Base-by-base conservation (phyloP, 345 rosid species). In the Camelina hispida region DNA sequence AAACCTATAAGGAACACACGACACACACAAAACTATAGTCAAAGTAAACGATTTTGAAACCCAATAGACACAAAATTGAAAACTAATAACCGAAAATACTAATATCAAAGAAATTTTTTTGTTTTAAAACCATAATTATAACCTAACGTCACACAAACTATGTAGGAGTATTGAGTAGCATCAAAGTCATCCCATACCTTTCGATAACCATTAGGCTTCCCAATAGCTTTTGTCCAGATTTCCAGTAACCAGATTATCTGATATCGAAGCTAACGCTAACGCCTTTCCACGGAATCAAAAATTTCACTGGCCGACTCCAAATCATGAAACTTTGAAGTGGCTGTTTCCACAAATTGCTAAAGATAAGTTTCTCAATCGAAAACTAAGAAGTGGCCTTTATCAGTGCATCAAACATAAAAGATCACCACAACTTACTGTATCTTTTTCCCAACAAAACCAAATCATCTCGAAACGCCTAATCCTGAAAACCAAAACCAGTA, bases 191-290 rank as follows among this genome's bases (percentile, higher is more conserved):
- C 42, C 14, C 51, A 22, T 76, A 92, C 99, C 97, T 94, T 92
- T 40, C 90, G 86, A 71, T 88, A 94, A 75, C 97, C 98, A 84
- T 90, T 94, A 20, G 98, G 97, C 83, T 71, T 88, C 66, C 96
- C 93, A 79, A 56, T 71, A 73, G 91, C 88, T 28, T 28, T 84
- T 87, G 97, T 88, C 57, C 77, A 72, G 64, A 94, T 82, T 74
- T 91, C 97, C 44, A 94, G 73, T 28, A 90, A 40, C 2, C 96
- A 88, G 66, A 90, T 82, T 28, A 78, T 90, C 87, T 69, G 96
- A 84, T 54, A 91, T n/a, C n/a, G 97, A 91, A 81, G 98, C 95
- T 76, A 90, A 79, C 13, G 97, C 88, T 28, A 28, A 28, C 30
- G 30, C 30, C 83, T 91, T 96, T 81, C 98, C 96, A 14, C 92